These are phyloP conservation scores for Debaryomyces sp. DNA, from an alignment of 1,139 yeast species.

Conservation along the genomic window DNA sequence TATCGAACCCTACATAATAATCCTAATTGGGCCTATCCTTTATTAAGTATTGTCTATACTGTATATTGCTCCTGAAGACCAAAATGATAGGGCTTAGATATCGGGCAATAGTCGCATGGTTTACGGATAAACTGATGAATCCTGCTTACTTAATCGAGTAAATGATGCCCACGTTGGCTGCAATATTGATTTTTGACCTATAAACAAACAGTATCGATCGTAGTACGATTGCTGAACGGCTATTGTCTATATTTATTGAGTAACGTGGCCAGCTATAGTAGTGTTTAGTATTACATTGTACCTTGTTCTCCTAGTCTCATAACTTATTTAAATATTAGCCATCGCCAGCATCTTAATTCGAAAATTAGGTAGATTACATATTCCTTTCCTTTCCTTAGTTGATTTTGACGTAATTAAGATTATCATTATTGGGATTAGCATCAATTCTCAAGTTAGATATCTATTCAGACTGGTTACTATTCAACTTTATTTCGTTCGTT, in stretches of 20 bases:
- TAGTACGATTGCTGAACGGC: background rate
- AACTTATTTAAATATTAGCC: background rate
- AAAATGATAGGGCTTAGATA: background rate
- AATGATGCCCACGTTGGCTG: conserved; percentile 3
- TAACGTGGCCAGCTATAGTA: background rate
- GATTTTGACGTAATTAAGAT: background rate
- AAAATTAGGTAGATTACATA: background rate
- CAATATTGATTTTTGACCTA: background rate
- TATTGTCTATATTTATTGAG: background rate
- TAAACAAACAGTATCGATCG: background rate
- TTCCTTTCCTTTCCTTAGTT: background rate
- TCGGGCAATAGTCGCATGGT: background rate
- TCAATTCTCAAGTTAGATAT: background rate
- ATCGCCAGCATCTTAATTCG: background rate
- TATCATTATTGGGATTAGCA: background rate
- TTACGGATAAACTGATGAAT: background rate
- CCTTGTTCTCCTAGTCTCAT: background rate
- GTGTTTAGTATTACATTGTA: background rate
- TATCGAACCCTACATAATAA: too few species aligned
- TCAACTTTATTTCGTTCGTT: background rate
- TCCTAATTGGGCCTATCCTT: too few species aligned
- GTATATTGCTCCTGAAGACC: background rate
- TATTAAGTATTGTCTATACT: background rate
- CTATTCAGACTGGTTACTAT: background rate
- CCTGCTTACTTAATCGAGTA: background rate